Evolutionary conservation across 352 stramenopile species (phyloP).

Genomic region (Phytophthora sansomeana): DNA sequence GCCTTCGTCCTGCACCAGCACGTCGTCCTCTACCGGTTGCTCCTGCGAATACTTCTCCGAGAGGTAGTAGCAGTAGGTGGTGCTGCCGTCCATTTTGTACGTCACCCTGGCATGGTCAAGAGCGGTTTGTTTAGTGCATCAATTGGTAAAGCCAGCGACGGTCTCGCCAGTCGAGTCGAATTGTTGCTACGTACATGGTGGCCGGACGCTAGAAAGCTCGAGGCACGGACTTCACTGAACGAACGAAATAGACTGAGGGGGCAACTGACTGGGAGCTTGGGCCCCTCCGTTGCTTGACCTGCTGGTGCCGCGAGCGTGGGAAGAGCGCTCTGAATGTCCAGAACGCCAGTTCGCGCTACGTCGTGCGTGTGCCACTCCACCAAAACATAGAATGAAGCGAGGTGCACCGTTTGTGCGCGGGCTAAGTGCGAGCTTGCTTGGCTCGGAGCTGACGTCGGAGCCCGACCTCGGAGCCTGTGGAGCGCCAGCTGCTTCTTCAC

Average conservation of each 20-base stretch:
- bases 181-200: slow-evolving; percentile 33
- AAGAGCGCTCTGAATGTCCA: slow-evolving; percentile 21
- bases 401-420: too few relatives aligned
- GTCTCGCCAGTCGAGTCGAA: too few relatives aligned
- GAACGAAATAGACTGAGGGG: slow-evolving; percentile 17
- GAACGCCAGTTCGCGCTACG: slow-evolving; percentile 41
- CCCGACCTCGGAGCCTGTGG: slow-evolving; percentile 6
- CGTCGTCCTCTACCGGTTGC: slow-evolving; percentile 49
- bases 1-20: slow-evolving; percentile 51
- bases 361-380: slow-evolving; percentile 30
- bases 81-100: slow-evolving; percentile 82
- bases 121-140: background rate
- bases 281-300: background rate
- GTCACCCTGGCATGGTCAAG: slow-evolving; percentile 36
- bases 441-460: too few relatives aligned
- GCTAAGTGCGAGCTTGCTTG: slow-evolving; percentile 28
- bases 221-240: background rate
- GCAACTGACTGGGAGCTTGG: background rate
- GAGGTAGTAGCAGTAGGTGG: slow-evolving; percentile 87
- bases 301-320: background rate
- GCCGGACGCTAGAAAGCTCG: slow-evolving; percentile 14
- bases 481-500: slow-evolving; percentile 10
- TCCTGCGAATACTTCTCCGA: slow-evolving; percentile 65
- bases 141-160: too few relatives aligned
- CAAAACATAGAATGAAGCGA: slow-evolving; percentile 35